Evolutionary conservation across 371 early-diverging fungal species (phyloP), one percentile per base, ranked within the genome.

Genomic region (Batrachochytrium dendrobatidis): DNA sequence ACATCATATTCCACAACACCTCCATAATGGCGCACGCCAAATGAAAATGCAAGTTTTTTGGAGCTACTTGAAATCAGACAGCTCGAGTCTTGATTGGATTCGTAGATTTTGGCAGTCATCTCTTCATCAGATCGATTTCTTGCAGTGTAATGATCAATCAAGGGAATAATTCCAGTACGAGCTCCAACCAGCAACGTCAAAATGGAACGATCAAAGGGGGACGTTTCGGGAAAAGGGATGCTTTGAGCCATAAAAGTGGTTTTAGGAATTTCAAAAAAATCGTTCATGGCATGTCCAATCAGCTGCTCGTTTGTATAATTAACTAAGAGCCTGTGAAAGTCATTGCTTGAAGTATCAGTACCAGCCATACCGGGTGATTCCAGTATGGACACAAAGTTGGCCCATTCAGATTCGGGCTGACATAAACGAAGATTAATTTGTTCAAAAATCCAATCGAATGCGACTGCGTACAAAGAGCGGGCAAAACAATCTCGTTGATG

Each of bases 251-350:
- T 69, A 45, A 80, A 82, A 43, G 81, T 78, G 15, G 75, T 68
- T 25, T 72, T 63, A 31, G 83, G 80, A 3, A 73, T 58, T 30
- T 79, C 82, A 67, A 88, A 86, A n/a, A 86, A 73, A 53, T 87
- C 84, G 59, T 85, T 77, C 59, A 82, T 71, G 61, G 85, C 72
- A 63, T 90, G 90, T 48, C 82, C 78, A 39, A 80, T 82, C n/a
- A 92, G 69, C n/a, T 86, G 76, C 69, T 92, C 94, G 53, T 85
- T 85, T 18, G 86, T 82, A 69, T 87, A 95, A 70, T 95, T 94
- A 61, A 82, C 76, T 35, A 90, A 80, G 51, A 94, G 75, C 44
- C 91, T 86, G 59, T 89, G 83, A 65, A 91, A 84, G 1, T 82
- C 83, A 66, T 74, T 55, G 30, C 55, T 45, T 31, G 25, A n/a